Percentiles rank a stretch among this genome's conserved stretches.
These are phyloP conservation scores for Hypericum perforatum DNA, from an alignment of 345 rosid genomes.

Conservation along the genomic window DNA sequence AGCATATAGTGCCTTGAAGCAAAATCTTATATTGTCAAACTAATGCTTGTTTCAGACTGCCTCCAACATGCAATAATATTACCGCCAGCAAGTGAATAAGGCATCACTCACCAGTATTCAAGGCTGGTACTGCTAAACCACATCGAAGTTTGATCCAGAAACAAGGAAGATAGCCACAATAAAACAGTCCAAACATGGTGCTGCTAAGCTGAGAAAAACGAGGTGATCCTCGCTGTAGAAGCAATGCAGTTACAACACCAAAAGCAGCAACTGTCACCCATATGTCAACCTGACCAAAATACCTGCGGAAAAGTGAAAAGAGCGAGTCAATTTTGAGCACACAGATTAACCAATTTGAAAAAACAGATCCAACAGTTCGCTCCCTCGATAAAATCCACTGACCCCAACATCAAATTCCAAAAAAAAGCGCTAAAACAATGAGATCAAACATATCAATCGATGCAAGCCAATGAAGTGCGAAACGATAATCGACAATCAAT, in stretches of 20 bases:
- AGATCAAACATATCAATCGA: neutral
- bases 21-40: neutral
- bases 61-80: neutral
- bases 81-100: conserved; percentile 2
- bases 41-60: neutral
- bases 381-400: too few species aligned
- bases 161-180: conserved; percentile 87
- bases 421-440: neutral
- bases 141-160: conserved; percentile 93
- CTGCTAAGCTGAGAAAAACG: conserved; percentile 90
- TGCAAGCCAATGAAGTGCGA: neutral
- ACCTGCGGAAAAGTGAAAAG: conserved; percentile 37
- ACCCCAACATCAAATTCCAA: neutral
- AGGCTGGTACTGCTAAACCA: conserved; percentile 69
- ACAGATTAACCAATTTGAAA: too few species aligned
- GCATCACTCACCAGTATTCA: conserved; percentile 57
- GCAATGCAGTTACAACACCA: conserved; percentile 67
- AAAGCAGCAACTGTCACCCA: conserved; percentile 76
- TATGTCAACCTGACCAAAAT: conserved; percentile 72
- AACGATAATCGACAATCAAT: neutral
- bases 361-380: too few species aligned
- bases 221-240: conserved; percentile 78
- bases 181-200: conserved; percentile 80
- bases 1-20: too few species aligned
- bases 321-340: too few species aligned